Percentiles rank a stretch among this genome's conserved stretches.
phyloP scores from a whole-genome alignment of 148 eudicot species.

The Mesembryanthemum crystallinum region DNA sequence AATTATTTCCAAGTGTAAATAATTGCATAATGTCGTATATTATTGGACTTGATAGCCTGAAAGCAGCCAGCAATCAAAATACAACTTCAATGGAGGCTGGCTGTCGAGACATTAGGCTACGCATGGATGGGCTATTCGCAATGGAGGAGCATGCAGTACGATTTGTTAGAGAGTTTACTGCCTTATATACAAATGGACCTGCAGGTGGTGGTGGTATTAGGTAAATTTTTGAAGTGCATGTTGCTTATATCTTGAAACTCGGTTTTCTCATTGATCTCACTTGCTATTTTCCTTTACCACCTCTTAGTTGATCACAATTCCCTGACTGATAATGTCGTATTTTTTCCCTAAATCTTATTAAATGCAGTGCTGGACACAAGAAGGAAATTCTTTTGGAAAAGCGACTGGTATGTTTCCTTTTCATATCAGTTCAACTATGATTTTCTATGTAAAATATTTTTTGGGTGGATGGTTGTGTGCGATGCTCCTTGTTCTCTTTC shows the following conservation, averaged over 20 bases:
- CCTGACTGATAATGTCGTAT: background rate
- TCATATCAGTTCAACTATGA: constrained; percentile 7
- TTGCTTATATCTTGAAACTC: background rate
- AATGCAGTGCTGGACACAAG: constrained; percentile 83
- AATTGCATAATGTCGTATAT: constrained; percentile 65
- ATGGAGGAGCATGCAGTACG: constrained; percentile 63
- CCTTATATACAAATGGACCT: constrained; percentile 95
- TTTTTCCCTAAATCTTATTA: constrained; percentile 15
- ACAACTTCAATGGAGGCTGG: constrained; percentile 20
- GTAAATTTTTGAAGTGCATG: constrained; percentile 24
- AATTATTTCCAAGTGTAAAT: constrained; percentile 58
- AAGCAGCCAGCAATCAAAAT: constrained; percentile 39
- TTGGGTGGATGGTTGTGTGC: background rate
- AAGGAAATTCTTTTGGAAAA: constrained; percentile 76
- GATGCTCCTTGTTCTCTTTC: too few species aligned
- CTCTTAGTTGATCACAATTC: background rate
- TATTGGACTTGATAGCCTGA: constrained; percentile 92
- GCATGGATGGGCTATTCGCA: constrained; percentile 92
- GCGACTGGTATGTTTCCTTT: constrained; percentile 51
- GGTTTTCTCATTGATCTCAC: background rate
- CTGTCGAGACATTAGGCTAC: constrained; percentile 68
- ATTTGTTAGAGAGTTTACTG: constrained; percentile 73
- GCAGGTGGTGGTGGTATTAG: constrained; percentile 98
- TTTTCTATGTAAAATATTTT: background rate
- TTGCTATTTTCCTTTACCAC: background rate